Evolutionary conservation across 2,329 filamentous ascomycete genomes (phyloP).

Genomic region (Fusarium kyushuense): DNA sequence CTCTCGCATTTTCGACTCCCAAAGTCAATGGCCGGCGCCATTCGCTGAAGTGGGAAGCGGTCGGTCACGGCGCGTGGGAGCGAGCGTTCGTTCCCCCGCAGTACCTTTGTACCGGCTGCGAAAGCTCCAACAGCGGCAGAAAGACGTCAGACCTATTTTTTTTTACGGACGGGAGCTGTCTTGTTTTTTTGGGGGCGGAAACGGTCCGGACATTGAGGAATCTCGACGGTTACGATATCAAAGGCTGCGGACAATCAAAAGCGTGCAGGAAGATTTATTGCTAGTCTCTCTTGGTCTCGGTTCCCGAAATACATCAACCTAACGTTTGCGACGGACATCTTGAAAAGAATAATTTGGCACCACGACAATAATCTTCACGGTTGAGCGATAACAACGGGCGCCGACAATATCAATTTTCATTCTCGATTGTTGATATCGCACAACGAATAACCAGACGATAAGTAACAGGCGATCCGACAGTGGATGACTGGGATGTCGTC

Average conservation of each 20-base stretch:
- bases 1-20: constrained; percentile 31
- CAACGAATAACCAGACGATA: constrained; percentile 4
- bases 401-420: constrained; percentile 1
- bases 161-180: constrained; percentile 14
- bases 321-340: constrained; percentile 19
- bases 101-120: constrained; percentile 58
- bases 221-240: constrained; percentile 14
- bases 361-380: background rate
- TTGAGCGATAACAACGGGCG: constrained; percentile 18
- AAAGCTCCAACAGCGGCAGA: constrained; percentile 43
- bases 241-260: constrained; percentile 12
- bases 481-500: constrained; percentile 59
- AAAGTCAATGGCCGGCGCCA: constrained; percentile 69
- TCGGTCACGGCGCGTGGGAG: constrained; percentile 70
- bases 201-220: constrained; percentile 22
- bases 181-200: constrained; percentile 32
- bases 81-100: constrained; percentile 64
- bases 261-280: constrained; percentile 4
- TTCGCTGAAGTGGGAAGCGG: constrained; percentile 64
- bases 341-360: constrained; percentile 12
- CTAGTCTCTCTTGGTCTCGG: constrained; percentile 3
- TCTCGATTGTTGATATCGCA: constrained; percentile 14
- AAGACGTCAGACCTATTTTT: constrained; percentile 19
- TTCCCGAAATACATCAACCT: constrained; percentile 26
- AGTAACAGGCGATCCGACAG: constrained; percentile 18